Conservation (phyloP, 768 basidiomycete species). For the Leccinum longicurvipes region DNA sequence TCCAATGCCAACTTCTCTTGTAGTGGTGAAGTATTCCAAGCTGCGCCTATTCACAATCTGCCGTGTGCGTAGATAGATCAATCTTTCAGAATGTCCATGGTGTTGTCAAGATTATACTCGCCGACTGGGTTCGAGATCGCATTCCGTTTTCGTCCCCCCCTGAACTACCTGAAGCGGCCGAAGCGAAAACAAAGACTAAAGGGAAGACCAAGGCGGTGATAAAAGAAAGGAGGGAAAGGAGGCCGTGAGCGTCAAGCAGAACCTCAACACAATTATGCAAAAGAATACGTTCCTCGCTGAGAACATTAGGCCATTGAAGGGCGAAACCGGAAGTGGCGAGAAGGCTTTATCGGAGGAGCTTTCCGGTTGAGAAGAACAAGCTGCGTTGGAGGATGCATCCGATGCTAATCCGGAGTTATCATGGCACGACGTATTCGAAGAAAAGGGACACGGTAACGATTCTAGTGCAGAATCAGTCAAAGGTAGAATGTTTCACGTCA, state of each 20-base stretch:
- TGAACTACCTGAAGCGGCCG: conserved; percentile 63
- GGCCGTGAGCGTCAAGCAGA: conserved; percentile 72
- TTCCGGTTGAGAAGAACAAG: conserved; percentile 43
- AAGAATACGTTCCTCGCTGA: conserved; percentile 85
- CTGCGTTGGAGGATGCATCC: conserved; percentile 33
- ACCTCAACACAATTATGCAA: conserved; percentile 81
- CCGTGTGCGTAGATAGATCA: conserved; percentile 19
- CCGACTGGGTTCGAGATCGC: conserved; percentile 95
- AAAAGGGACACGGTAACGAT: conserved; percentile 33
- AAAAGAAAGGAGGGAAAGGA: conserved; percentile 34
- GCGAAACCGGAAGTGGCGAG: conserved; percentile 36
- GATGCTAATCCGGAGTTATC: conserved; percentile 49
- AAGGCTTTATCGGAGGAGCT: conserved; percentile 30
- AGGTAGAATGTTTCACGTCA: conserved; percentile 20
- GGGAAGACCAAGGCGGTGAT: conserved; percentile 45
- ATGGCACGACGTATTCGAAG: conserved; percentile 87
- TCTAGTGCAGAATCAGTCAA: no score
- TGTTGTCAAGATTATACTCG: conserved; percentile 91
- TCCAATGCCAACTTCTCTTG: conserved; percentile 32
- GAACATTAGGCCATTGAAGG: conserved; percentile 71
- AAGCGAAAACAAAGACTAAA: conserved; percentile 45
- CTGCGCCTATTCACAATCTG: conserved; percentile 34
- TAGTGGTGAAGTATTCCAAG: no score
- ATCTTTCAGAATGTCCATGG: conserved; percentile 40
- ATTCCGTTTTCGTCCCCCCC: conserved; percentile 96